A percentile compares a stretch with the other conserved stretches of the same genome.
Evolutionary conservation across 2,329 filamentous ascomycete species (phyloP).

Genomic region (Fusarium globosum): DNA sequence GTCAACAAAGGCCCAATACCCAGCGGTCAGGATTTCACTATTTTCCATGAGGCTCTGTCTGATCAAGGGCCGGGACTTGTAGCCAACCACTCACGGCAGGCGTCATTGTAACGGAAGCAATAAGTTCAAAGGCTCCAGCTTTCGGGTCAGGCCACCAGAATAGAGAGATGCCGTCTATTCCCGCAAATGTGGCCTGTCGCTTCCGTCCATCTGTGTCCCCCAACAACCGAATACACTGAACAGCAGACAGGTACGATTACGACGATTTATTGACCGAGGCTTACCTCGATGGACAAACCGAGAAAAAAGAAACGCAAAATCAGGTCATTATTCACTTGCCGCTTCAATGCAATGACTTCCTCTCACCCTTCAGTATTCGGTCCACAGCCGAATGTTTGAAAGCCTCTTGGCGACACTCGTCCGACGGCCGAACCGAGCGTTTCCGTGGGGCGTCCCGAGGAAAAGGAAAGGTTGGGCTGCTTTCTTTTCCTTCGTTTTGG

Average conservation of each 20-base stretch:
- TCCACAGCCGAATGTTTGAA: background rate
- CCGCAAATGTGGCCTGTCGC: constrained; percentile 31
- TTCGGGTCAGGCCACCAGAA: constrained; percentile 27
- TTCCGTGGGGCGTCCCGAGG: constrained; percentile 38
- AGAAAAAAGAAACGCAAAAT: background rate
- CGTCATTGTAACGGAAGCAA: constrained; percentile 15
- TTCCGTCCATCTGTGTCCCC: background rate
- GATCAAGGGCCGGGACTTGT: constrained; percentile 17
- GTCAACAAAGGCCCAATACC: background rate
- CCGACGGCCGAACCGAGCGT: constrained; percentile 43
- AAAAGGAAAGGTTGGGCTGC: constrained; percentile 20
- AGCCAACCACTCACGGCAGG: constrained; percentile 9
- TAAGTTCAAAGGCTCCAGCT: background rate
- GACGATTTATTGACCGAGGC: background rate
- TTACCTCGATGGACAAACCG: background rate
- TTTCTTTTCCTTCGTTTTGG: background rate
- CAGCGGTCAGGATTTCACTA: constrained; percentile 8
- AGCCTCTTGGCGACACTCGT: constrained; percentile 23
- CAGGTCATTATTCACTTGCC: background rate
- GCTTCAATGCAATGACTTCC: background rate
- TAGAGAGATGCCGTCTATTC: constrained; percentile 14
- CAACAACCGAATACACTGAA: constrained; percentile 11
- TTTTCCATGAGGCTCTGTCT: constrained; percentile 31
- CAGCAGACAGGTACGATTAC: constrained; percentile 5
- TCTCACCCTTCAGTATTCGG: constrained; percentile 4